Evolutionary conservation across 352 stramenopile species (phyloP), one percentile per base, ranked within the genome.

Genomic region (Globisporangium cylindrosporum): DNA sequence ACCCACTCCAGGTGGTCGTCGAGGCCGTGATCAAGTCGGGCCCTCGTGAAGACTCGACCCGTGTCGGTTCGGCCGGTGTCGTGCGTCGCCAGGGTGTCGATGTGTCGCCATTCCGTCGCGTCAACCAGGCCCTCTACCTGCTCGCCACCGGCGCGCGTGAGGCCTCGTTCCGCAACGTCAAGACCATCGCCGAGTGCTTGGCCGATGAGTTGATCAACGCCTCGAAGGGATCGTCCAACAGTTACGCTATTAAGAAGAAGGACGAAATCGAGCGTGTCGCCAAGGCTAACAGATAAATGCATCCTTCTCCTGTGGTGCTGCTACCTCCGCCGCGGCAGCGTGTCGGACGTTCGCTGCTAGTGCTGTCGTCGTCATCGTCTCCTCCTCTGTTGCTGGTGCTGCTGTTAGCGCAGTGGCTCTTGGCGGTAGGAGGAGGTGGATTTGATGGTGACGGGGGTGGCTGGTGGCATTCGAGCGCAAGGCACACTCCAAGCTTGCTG

Each of bases 161-260:
- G 80, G 97, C 97, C 10, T 94, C 95, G 67, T 99, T 99, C 92
- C 94, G 98, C 68, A 99, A 99, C 93, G 95, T 99, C 75, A 99
- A 99, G 95, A 99, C 98, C 73, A 99, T 99, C 78, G 95, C 97
- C 34, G 98, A 99, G 87, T 99, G 98, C 81, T 84, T 99, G 60
- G 98, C 98, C 54, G 98, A 99, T 84, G 98, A 99, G 88, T 92
- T 99, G 66, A 99, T 99, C 86, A 99, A 99, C 87, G 98, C 98
- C 49, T 98, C 98, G 61, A 98, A 98, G 88, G 97, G 98, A 69
- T 99, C 96, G 76, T 99, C 97, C 79, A 99, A 99, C 97, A 98
- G 90, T 72, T 99, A 99, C 84, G 97, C 98, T 78, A 99, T 99
- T 88, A 99, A 99, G 97, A 99, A 99, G 92, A 99, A 99, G 95